Percentiles rank a stretch among this genome's conserved stretches.
These are phyloP conservation scores for Epichloe elymi DNA, from an alignment of 2,329 filamentous ascomycete genomes.

Conservation along the genomic window DNA sequence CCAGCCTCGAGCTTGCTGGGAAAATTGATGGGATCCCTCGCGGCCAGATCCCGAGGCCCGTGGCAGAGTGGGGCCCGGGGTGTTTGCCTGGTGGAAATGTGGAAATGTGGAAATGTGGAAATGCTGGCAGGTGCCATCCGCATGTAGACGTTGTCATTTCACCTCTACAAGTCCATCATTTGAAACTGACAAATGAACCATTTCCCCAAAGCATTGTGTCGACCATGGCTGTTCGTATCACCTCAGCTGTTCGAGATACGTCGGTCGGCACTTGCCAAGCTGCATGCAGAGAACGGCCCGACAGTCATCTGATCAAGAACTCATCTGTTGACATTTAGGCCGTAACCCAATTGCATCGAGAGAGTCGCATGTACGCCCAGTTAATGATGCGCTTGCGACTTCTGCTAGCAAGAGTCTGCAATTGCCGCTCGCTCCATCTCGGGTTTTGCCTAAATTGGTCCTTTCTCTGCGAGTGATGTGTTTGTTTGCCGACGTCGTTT, in stretches of 20 bases:
- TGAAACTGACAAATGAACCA: too few relatives aligned
- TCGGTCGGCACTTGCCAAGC: neutral
- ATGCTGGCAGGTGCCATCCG: too few relatives aligned
- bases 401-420: neutral
- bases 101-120: too few relatives aligned
- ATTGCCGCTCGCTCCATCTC: neutral
- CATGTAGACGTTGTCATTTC: neutral
- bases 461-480: neutral
- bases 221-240: neutral
- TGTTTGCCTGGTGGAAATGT: too few relatives aligned
- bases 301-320: neutral
- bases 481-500: conserved; percentile 3
- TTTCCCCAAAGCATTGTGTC: neutral
- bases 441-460: neutral
- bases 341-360: conserved; percentile 1
- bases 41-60: neutral
- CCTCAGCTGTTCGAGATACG: neutral
- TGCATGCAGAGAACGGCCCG: neutral
- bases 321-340: neutral
- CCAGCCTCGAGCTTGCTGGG: neutral
- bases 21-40: neutral
- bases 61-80: neutral
- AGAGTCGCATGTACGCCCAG: neutral
- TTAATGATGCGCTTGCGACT: neutral
- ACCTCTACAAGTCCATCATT: neutral